phyloP scores from a whole-genome alignment of 129 eudicot genomes.

The Lactuca sativa region DNA sequence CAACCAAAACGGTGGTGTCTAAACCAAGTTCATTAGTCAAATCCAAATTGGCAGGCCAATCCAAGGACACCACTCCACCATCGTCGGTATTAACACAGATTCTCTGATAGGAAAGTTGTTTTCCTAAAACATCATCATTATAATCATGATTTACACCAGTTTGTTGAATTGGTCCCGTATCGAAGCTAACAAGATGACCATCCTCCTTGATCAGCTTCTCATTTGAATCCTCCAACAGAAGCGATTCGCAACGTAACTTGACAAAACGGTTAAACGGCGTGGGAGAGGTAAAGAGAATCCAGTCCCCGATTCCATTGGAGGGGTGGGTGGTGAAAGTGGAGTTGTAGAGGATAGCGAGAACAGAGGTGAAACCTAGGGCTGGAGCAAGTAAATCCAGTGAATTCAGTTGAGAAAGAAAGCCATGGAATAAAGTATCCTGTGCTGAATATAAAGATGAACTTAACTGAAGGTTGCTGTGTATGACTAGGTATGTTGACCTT shows the following conservation, averaged over 20 bases:
- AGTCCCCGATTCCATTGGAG: constrained; percentile 41
- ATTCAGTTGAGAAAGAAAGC: constrained; percentile 37
- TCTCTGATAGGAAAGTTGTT: constrained; percentile 66
- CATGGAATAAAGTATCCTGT: constrained; percentile 28
- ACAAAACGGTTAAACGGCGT: constrained; percentile 91
- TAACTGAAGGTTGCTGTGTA: background rate
- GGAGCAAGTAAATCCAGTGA: constrained; percentile 47
- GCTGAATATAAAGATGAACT: constrained; percentile 27
- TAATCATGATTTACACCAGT: background rate
- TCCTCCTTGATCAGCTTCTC: constrained; percentile 56
- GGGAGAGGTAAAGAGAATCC: constrained; percentile 68
- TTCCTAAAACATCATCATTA: background rate
- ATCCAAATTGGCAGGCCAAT: constrained; percentile 82
- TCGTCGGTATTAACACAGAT: constrained; percentile 70
- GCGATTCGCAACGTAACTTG: constrained; percentile 62
- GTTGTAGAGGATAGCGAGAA: constrained; percentile 38
- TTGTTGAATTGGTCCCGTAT: constrained; percentile 43
- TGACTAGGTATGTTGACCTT: background rate
- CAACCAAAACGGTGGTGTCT: constrained; percentile 65
- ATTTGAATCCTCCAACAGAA: constrained; percentile 35
- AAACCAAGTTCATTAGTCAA: constrained; percentile 52
- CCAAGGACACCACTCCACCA: constrained; percentile 82
- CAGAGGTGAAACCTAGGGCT: constrained; percentile 58
- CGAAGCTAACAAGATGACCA: constrained; percentile 42
- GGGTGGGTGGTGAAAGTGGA: constrained; percentile 14